Evolutionary conservation across 2,329 filamentous ascomycete genomes (phyloP).

Genomic region (Dendryphion nanum): DNA sequence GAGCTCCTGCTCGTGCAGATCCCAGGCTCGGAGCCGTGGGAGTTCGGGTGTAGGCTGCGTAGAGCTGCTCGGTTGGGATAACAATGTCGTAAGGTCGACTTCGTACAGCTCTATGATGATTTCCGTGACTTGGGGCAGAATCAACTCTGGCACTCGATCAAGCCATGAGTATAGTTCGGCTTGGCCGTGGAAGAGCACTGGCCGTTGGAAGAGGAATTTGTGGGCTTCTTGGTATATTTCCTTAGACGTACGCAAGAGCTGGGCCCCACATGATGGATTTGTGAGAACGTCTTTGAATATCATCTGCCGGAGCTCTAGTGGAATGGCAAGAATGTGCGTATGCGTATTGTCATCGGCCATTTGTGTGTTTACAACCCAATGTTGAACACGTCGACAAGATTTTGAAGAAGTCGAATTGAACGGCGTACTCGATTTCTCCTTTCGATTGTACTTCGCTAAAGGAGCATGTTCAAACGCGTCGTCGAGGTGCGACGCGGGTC

Average conservation of each 20-base stretch:
- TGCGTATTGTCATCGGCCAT: not conserved
- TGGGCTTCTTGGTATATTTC: conserved; percentile 26
- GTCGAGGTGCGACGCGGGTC: too few species aligned
- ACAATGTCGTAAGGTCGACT: conserved; percentile 24
- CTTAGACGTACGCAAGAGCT: conserved; percentile 24
- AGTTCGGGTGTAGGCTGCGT: not conserved
- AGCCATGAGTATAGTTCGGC: conserved; percentile 22
- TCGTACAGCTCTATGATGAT: conserved; percentile 26
- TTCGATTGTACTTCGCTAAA: too few species aligned
- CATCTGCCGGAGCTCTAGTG: conserved; percentile 29
- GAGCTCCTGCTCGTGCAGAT: conserved; percentile 25
- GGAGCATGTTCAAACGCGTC: too few species aligned
- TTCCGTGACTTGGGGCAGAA: conserved; percentile 17
- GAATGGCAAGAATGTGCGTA: conserved; percentile 11
- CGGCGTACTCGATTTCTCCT: too few species aligned
- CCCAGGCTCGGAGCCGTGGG: conserved; percentile 18
- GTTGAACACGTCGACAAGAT: too few species aligned
- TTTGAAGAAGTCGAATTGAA: too few species aligned
- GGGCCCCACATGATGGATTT: conserved; percentile 13
- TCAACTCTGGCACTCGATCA: conserved; percentile 8
- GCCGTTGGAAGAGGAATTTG: conserved; percentile 30
- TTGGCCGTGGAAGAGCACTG: conserved; percentile 24
- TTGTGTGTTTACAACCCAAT: too few species aligned
- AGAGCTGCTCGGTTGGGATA: conserved; percentile 3
- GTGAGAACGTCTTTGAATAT: conserved; percentile 27